Base-by-base conservation (phyloP, 2,329 filamentous ascomycete species). In the Microsporum canis region DNA sequence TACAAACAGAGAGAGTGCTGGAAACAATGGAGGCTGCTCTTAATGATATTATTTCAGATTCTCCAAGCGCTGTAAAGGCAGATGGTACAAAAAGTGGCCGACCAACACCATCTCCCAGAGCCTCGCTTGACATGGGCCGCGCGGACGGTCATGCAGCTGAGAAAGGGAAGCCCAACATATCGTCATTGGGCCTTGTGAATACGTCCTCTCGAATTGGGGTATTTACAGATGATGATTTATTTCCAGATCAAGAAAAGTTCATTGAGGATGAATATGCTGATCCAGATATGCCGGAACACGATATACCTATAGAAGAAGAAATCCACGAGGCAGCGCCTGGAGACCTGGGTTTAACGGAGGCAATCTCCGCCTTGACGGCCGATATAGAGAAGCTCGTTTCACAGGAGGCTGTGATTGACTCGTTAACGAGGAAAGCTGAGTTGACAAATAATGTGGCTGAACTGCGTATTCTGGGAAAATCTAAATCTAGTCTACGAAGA, bases 381-480 rank as follows among this genome's bases (percentile, higher is more conserved):
- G 91, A 97, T 65, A 96, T 99, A 64, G 91, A 96, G 68, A 89
- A 91, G 65, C 80, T 99, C 17, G 82, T 83, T 7, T 85, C 91
- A 2, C 94, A 99, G 73, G 90, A 96, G 67, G 87, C 88, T 1
- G 89, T 99, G 17, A 85, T 99, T 17, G 89, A 96, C 68, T 95
- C 92, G 0, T 77, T 99, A 62, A 94, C 89, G 2, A 85, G 88
- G 61, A 99, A 99, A 75, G 94, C 95, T 0, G 94, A 99, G 72
- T 78, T 99, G 59, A 99, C 94, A 1, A 99, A 99, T 72, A 99
- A 99, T 70, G 91, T 88, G 12, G 90, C 92, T 1, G 94, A 99
- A 72, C 73, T 99, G 59, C 84, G 94, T 38, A 97, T 99, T 64
- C 74, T 99, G 58, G 85, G 88, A 60, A 99, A 99, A 73, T 96